Conservation (phyloP, 768 basidiomycete genomes). For the Leccinum subgranulosum region DNA sequence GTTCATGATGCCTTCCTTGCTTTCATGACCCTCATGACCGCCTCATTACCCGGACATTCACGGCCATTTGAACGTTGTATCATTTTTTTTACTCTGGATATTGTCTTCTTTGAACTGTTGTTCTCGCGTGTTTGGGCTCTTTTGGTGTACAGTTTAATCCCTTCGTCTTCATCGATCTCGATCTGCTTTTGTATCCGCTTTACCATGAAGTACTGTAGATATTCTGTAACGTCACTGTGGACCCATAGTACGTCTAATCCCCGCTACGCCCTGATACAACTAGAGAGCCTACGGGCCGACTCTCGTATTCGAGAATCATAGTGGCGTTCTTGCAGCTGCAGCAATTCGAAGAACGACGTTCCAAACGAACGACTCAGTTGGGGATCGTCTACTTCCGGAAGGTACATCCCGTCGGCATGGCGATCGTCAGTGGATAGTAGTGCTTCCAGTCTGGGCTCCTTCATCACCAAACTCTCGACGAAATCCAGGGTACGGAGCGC, state of each 20-base stretch:
- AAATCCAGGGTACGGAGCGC: slow-evolving; percentile 72
- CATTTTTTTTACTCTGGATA: slow-evolving; percentile 25
- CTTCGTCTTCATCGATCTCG: slow-evolving; percentile 20
- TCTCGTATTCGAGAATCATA: slow-evolving; percentile 66
- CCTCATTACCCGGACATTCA: slow-evolving; percentile 19
- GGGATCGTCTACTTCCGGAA: slow-evolving; percentile 85
- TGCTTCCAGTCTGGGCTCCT: slow-evolving; percentile 78
- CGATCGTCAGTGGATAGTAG: slow-evolving; percentile 87
- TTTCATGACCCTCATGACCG: slow-evolving; percentile 32
- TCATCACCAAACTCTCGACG: slow-evolving; percentile 65
- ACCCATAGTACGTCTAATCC: slow-evolving; percentile 27
- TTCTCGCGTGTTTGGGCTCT: slow-evolving; percentile 10
- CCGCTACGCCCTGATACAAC: slow-evolving; percentile 38
- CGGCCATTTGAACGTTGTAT: slow-evolving; percentile 21
- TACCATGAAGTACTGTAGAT: slow-evolving; percentile 32
- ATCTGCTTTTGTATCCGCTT: slow-evolving; percentile 20
- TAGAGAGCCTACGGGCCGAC: slow-evolving; percentile 59
- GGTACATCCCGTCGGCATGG: slow-evolving; percentile 79
- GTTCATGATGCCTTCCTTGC: slow-evolving; percentile 33
- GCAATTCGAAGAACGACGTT: slow-evolving; percentile 83
- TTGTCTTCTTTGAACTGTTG: slow-evolving; percentile 27
- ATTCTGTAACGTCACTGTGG: slow-evolving; percentile 27
- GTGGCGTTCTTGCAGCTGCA: slow-evolving; percentile 57
- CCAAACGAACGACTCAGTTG: slow-evolving; percentile 79
- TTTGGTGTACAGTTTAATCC: slow-evolving; percentile 9